These are phyloP conservation scores for Didymella pinodella DNA, from an alignment of 2,329 filamentous ascomycete species.

Conservation along the genomic window DNA sequence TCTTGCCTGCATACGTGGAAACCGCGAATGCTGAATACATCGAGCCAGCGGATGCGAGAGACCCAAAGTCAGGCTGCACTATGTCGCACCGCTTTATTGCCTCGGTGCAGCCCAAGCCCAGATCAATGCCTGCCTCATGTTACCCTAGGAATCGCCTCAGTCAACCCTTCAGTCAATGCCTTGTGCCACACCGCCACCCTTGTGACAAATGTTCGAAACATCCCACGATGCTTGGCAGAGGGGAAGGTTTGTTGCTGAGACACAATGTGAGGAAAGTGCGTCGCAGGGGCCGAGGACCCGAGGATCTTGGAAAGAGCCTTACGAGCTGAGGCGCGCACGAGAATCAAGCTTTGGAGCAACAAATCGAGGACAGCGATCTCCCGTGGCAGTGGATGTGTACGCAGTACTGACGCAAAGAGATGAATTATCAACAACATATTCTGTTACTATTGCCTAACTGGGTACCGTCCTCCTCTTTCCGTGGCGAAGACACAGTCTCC, in stretches of 20 bases:
- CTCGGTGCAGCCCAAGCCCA: background rate
- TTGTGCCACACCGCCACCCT: background rate
- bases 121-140: background rate
- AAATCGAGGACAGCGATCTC: background rate
- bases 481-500: conserved; percentile 19
- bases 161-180: conserved; percentile 3
- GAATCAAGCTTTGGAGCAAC: background rate
- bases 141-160: background rate
- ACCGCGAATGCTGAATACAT: too few species aligned
- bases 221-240: background rate
- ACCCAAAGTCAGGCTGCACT: background rate
- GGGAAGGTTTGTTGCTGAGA: conserved; percentile 12
- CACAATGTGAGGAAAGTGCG: background rate
- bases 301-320: background rate
- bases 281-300: background rate
- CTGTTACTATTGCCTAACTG: background rate
- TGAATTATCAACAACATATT: conserved; percentile 8
- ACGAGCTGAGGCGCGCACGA: background rate
- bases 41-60: too few species aligned
- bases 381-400: background rate
- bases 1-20: too few species aligned
- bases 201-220: conserved; percentile 13
- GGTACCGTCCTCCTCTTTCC: background rate
- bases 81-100: background rate
- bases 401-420: conserved; percentile 1